phyloP scores from a whole-genome alignment of 2,329 filamentous ascomycete species.

The Hansfordia pulvinata region DNA sequence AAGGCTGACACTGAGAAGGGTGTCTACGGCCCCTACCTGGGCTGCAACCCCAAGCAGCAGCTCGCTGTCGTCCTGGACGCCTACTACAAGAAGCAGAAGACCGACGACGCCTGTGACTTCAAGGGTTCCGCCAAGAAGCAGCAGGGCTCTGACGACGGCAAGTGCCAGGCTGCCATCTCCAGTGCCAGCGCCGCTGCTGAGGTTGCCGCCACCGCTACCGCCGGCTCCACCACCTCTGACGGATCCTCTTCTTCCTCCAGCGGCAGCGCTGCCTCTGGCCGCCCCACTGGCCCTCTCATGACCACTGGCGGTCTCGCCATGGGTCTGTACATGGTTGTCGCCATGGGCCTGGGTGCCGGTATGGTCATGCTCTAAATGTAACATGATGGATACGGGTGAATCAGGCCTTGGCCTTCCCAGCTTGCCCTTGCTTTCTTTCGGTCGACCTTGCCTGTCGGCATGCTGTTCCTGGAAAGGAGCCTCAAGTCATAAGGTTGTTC shows the following conservation, averaged over 20 bases:
- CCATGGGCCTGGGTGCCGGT: slow-evolving; percentile 34
- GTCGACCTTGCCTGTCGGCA: too few relatives aligned
- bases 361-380: slow-evolving; percentile 37
- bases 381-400: too few relatives aligned
- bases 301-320: slow-evolving; percentile 32
- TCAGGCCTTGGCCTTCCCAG: too few relatives aligned
- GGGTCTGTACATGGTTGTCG: slow-evolving; percentile 36
- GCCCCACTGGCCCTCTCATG: slow-evolving; percentile 23
- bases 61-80: slow-evolving; percentile 45
- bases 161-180: slow-evolving; percentile 34
- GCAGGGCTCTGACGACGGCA: slow-evolving; percentile 11
- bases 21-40: slow-evolving; percentile 48
- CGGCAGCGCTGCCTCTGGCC: slow-evolving; percentile 22
- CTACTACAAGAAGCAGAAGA: slow-evolving; percentile 39
- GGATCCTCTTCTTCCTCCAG: slow-evolving; percentile 8
- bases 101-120: slow-evolving; percentile 42
- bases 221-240: slow-evolving; percentile 6
- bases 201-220: slow-evolving; percentile 17
- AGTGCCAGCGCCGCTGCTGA: slow-evolving; percentile 27
- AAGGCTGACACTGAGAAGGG: slow-evolving; percentile 37
- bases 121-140: slow-evolving; percentile 35
- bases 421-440: too few relatives aligned
- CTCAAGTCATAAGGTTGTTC: too few relatives aligned
- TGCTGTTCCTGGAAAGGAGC: too few relatives aligned
- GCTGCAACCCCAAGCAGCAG: slow-evolving; percentile 47